A percentile compares a stretch with the other conserved stretches of the same genome.
Conservation (phyloP, 2,329 filamentous ascomycete genomes). For the Hypoxylon sp. region DNA sequence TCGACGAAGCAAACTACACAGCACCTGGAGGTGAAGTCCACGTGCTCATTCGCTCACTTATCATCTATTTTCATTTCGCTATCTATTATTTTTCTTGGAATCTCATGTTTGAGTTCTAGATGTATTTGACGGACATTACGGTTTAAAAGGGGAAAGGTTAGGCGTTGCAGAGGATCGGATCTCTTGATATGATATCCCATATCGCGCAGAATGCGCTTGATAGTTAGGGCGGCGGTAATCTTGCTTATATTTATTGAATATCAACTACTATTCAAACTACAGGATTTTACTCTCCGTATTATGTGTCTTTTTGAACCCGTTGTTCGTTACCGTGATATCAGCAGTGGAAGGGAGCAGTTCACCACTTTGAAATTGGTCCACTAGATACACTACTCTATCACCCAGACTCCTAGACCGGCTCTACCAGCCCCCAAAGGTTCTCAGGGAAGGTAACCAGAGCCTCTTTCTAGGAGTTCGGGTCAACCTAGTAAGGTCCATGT, state of each 20-base stretch:
- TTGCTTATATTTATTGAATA: constrained; percentile 28
- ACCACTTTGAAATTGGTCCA: too few species aligned
- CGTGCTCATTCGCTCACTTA: constrained; percentile 32
- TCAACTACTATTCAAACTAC: constrained; percentile 26
- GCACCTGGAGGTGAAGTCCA: constrained; percentile 67
- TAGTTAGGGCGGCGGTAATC: constrained; percentile 31
- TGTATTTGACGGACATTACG: constrained; percentile 32
- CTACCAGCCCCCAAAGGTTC: constrained; percentile 16
- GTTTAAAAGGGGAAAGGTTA: constrained; percentile 13
- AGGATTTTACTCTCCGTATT: not conserved
- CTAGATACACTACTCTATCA: not conserved
- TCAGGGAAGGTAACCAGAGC: constrained; percentile 6
- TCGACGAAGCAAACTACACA: constrained; percentile 65
- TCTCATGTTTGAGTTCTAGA: constrained; percentile 27
- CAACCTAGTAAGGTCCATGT: constrained; percentile 5
- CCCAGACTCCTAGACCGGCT: not conserved
- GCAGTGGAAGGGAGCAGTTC: too few species aligned
- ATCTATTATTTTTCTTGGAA: constrained; percentile 26
- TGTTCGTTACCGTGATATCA: too few species aligned
- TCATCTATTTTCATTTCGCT: constrained; percentile 30
- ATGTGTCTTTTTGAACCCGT: not conserved
- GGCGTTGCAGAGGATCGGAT: constrained; percentile 35
- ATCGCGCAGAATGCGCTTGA: constrained; percentile 41
- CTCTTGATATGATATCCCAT: constrained; percentile 43
- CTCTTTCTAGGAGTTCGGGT: constrained; percentile 9